Percentiles rank a stretch among this genome's conserved stretches.
These are phyloP conservation scores for Globisporangium abappressorium DNA, from an alignment of 352 stramenopile species.

Conservation along the genomic window DNA sequence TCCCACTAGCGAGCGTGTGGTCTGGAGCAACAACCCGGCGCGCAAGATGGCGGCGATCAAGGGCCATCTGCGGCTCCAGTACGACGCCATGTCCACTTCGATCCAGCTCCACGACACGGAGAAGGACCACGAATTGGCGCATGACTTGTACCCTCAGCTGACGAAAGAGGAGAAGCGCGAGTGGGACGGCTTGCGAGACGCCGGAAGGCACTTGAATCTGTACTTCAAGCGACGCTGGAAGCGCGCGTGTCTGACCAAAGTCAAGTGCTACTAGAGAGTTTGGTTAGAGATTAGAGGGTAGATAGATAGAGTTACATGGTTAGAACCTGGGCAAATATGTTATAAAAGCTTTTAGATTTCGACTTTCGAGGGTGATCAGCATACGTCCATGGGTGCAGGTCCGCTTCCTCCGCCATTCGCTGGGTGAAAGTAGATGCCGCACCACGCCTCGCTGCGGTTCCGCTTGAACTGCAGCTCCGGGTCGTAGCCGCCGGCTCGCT, in stretches of 20 bases:
- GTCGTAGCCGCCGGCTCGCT: conserved; percentile 78
- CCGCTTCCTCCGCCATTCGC: conserved; percentile 26
- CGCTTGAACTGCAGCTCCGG: conserved; percentile 74
- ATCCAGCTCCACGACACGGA: conserved; percentile 38
- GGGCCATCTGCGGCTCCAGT: conserved; percentile 37
- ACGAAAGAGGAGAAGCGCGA: conserved; percentile 16
- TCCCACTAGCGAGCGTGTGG: conserved; percentile 23
- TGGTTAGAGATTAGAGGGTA: background rate
- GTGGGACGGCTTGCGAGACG: conserved; percentile 20
- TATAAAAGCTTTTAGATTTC: background rate
- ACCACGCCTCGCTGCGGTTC: conserved; percentile 78
- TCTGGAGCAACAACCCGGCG: conserved; percentile 59
- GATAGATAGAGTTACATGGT: background rate
- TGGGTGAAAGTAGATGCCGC: conserved; percentile 70
- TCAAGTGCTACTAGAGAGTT: background rate
- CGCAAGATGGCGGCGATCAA: conserved; percentile 38
- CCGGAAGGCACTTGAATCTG: conserved; percentile 34
- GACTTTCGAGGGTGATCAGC: conserved; percentile 17
- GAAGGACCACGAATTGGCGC: conserved; percentile 34
- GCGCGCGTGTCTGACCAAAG: conserved; percentile 6
- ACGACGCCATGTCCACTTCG: conserved; percentile 34
- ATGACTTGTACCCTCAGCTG: conserved; percentile 30
- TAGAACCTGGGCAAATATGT: conserved; percentile 1
- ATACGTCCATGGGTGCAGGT: conserved; percentile 51
- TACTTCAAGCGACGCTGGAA: conserved; percentile 56